Percentiles rank a stretch among this genome's conserved stretches.
phyloP scores from a whole-genome alignment of 1,284 basidiomycete species.

The Exobasidium cylindrosporum region DNA sequence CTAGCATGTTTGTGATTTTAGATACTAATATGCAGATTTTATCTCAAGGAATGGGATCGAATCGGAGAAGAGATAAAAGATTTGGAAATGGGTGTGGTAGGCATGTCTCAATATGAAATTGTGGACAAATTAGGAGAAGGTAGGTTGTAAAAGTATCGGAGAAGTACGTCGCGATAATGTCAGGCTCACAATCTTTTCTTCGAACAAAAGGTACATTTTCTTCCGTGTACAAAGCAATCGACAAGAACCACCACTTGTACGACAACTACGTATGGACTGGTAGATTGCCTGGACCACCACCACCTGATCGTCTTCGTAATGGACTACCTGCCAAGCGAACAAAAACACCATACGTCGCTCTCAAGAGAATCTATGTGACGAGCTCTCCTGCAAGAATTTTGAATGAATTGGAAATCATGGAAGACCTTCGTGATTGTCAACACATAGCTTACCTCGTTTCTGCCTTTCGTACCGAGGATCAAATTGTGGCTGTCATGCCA shows the following conservation, averaged over 20 bases:
- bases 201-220: slow-evolving; percentile 78
- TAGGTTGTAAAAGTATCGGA: slow-evolving; percentile 33
- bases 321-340: not conserved
- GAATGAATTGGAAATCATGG: slow-evolving; percentile 92
- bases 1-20: no score
- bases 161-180: not conserved
- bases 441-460: slow-evolving; percentile 73
- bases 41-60: slow-evolving; percentile 24
- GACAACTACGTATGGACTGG: slow-evolving; percentile 74
- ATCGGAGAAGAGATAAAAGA: slow-evolving; percentile 58
- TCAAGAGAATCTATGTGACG: slow-evolving; percentile 97
- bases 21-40: no score
- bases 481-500: slow-evolving; percentile 91
- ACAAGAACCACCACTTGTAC: slow-evolving; percentile 72
- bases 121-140: slow-evolving; percentile 87
- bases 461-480: slow-evolving; percentile 85
- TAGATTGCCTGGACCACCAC: slow-evolving; percentile 9
- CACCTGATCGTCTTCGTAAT: not conserved
- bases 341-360: slow-evolving; percentile 71
- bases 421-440: slow-evolving; percentile 60
- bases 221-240: slow-evolving; percentile 94
- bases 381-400: slow-evolving; percentile 86
- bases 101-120: slow-evolving; percentile 67
- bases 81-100: slow-evolving; percentile 71
- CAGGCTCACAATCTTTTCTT: not conserved